Evolutionary conservation across 2,329 filamentous ascomycete genomes (phyloP).

Genomic region (Capronia coronata): DNA sequence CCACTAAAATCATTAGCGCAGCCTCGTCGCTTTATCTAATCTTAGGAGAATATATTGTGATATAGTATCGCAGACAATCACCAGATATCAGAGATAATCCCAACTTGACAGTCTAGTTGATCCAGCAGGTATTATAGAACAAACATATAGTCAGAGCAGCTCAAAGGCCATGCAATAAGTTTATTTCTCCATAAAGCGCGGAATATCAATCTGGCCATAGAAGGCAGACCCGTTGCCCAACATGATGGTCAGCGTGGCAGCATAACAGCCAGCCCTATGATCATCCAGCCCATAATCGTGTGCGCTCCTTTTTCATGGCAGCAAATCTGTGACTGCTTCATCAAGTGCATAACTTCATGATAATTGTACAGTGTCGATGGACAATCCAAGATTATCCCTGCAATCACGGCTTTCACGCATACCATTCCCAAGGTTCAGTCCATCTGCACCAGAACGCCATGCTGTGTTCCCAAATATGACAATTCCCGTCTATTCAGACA

Average conservation of each 20-base stretch:
- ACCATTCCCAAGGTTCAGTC: slow-evolving; percentile 8
- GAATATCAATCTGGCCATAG: too few relatives aligned
- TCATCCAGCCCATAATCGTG: slow-evolving; percentile 11
- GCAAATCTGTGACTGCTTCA: slow-evolving; percentile 5
- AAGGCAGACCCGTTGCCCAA: too few relatives aligned
- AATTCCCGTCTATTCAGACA: slow-evolving; percentile 20
- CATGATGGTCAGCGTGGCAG: neutral
- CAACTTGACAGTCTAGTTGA: too few relatives aligned
- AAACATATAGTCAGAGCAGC: neutral
- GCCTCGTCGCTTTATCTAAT: slow-evolving; percentile 2
- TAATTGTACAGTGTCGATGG: slow-evolving; percentile 17
- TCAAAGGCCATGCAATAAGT: too few relatives aligned
- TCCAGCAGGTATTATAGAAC: too few relatives aligned
- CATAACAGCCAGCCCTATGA: neutral
- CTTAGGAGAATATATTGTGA: too few relatives aligned
- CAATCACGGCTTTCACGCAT: slow-evolving; percentile 7
- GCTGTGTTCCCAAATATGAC: slow-evolving; percentile 20
- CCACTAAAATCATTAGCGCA: slow-evolving; percentile 7
- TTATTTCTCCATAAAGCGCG: too few relatives aligned
- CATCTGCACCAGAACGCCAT: slow-evolving; percentile 18
- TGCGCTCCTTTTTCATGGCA: neutral
- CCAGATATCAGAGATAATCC: too few relatives aligned
- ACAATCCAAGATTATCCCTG: neutral
- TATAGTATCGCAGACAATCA: too few relatives aligned
- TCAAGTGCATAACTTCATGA: slow-evolving; percentile 16